Base-by-base conservation (phyloP, 78 protist species). In the Parvularia atlantis region DNA sequence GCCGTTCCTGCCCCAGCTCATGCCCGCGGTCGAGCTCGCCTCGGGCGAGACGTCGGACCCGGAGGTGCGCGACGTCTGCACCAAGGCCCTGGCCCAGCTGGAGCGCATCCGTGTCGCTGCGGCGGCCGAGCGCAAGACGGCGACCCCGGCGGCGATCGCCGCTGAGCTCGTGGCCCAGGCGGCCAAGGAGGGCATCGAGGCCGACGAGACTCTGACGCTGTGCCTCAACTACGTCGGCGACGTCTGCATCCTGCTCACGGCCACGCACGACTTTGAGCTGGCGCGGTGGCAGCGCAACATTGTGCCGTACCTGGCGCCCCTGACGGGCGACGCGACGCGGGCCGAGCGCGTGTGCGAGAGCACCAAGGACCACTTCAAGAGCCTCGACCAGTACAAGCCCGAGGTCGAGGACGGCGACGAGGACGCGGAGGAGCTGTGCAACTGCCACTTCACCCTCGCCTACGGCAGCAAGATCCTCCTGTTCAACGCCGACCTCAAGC, bases 381-480 rank as follows among this genome's bases (percentile, higher is more conserved):
- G n/a, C n/a, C n/a, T n/a, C n/a, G n/a, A n/a, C n/a, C n/a, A n/a
- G 73, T 73, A 60, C 26, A 57, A 28, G 66, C 66, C 13, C 24
- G 78, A 64, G 19, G 68, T 44, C 22, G 69, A 74, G 33, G 78
- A 74, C 33, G 77, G 62, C 40, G 80, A 52, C 13, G 83, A 70
- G 22, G 87, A 76, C 44, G 87, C 82, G n/a, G 87, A 82, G 78
- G 77, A 71, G 44, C 75, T 82, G 28, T 82, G 87, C 75, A 60
- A 82, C 75, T 69, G 78, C 70, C 39, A 70, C 57, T 82, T 82
- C 74, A 44, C 83, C 30, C 82, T 82, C 52, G 87, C 82, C 3
- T 82, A 77, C 71, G 87, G 87, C 39, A 52, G 73, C 62, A 82
- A 82, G 70, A 73, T 82, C 57, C 81, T 82, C n/a, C 82, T 82